Percentiles rank a stretch among this genome's conserved stretches.
Conservation (phyloP, 179 eudicot species). For the Dionaea muscipula region DNA sequence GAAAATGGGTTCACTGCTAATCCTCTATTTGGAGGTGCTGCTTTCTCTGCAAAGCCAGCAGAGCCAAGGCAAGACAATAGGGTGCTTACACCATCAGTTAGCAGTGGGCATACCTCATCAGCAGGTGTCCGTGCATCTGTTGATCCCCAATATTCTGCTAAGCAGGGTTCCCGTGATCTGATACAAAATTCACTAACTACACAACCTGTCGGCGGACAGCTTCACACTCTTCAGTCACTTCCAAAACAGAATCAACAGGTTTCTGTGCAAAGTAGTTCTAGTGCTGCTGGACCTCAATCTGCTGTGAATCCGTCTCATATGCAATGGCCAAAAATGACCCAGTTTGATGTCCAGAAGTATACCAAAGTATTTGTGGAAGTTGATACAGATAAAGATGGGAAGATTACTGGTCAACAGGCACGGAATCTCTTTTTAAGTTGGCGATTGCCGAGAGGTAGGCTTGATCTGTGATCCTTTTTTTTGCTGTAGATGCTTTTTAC, state of each 20-base stretch:
- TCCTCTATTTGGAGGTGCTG: constrained; percentile 19
- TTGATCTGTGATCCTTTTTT: neutral
- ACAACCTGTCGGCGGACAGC: constrained; percentile 35
- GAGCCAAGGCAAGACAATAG: constrained; percentile 14
- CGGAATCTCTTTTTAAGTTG: constrained; percentile 86
- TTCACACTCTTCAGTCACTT: constrained; percentile 30
- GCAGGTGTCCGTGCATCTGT: constrained; percentile 23
- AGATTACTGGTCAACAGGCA: constrained; percentile 85
- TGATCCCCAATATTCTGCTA: constrained; percentile 24
- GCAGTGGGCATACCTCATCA: constrained; percentile 14
- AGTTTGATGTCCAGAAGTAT: constrained; percentile 79
- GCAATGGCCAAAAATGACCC: constrained; percentile 87
- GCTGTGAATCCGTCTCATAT: constrained; percentile 42
- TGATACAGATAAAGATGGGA: constrained; percentile 89
- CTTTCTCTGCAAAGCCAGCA: constrained; percentile 19
- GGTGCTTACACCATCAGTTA: constrained; percentile 13
- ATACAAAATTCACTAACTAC: constrained; percentile 26
- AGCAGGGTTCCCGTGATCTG: constrained; percentile 32
- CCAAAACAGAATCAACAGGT: constrained; percentile 41
- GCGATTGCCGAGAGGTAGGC: constrained; percentile 78
- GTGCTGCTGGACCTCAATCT: constrained; percentile 32
- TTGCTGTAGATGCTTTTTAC: too few relatives aligned
- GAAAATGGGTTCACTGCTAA: constrained; percentile 30
- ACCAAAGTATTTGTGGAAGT: constrained; percentile 85
- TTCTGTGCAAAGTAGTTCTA: constrained; percentile 22